phyloP scores from a whole-genome alignment of 139 green algal species.

The Chlorella sp. region DNA sequence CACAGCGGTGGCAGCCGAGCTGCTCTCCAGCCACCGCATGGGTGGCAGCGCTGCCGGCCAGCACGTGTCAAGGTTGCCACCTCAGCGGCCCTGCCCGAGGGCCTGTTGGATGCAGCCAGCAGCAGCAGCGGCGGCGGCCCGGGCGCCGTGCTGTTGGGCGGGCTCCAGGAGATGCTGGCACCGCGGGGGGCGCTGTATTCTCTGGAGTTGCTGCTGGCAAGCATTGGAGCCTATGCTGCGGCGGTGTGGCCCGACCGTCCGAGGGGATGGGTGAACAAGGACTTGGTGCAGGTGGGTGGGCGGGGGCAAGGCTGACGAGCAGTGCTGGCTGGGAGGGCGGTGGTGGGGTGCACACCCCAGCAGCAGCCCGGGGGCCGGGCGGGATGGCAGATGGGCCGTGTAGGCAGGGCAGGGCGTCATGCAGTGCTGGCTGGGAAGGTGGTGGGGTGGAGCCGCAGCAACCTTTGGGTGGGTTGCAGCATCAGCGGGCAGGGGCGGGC shows the following conservation, averaged over 20 bases:
- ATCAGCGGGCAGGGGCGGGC: neutral
- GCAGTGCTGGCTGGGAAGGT: neutral
- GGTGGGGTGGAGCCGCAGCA: no score
- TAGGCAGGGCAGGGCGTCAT: neutral
- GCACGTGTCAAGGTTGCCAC: neutral
- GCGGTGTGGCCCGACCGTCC: conserved; percentile 36
- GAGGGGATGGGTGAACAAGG: conserved; percentile 18
- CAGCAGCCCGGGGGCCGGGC: no score
- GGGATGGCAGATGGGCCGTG: neutral
- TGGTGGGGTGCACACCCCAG: no score
- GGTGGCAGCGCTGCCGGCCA: neutral
- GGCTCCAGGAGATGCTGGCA: neutral
- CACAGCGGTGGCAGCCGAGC: neutral
- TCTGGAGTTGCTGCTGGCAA: neutral
- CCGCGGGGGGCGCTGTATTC: neutral
- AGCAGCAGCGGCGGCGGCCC: neutral
- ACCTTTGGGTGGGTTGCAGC: no score
- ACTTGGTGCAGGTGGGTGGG: conserved; percentile 38
- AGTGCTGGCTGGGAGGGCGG: neutral
- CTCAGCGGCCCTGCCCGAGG: neutral
- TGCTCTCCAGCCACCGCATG: neutral
- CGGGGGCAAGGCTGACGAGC: neutral
- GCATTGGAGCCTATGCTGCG: conserved; percentile 17
- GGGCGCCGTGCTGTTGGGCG: neutral
- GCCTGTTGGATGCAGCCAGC: neutral